phyloP scores from a whole-genome alignment of 495 filamentous ascomycete genomes.

The Talaromyces ruber region DNA sequence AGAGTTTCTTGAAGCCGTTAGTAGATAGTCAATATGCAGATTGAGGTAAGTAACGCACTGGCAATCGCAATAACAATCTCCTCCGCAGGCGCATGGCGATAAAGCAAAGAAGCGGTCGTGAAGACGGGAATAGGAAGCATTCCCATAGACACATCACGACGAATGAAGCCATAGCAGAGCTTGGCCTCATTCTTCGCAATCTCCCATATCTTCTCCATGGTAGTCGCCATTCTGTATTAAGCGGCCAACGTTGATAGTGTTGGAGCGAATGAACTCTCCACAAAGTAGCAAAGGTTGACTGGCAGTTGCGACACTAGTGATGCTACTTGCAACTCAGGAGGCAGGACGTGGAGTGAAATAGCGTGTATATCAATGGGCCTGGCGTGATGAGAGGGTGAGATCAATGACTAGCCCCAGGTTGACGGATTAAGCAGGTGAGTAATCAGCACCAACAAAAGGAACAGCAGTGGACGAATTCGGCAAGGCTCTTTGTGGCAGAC shows the following conservation, averaged over 20 bases:
- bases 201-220: constrained; percentile 1
- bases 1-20: not conserved
- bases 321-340: not conserved
- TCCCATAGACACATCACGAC: constrained; percentile 1
- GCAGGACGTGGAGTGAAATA: not conserved
- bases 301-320: not conserved
- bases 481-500: not conserved
- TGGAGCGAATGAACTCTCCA: not conserved
- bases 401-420: not conserved
- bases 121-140: constrained; percentile 5
- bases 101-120: constrained; percentile 2
- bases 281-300: not conserved
- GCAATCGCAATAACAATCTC: not conserved
- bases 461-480: not conserved
- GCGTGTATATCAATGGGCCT: not conserved
- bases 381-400: not conserved
- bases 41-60: not conserved
- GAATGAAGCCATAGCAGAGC: constrained; percentile 6
- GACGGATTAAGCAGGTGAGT: not conserved
- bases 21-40: not conserved
- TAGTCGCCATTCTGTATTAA: not conserved
- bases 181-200: not conserved
- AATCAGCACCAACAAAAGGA: not conserved
- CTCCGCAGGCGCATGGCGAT: not conserved
- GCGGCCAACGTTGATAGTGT: not conserved